Base-by-base conservation (phyloP, 75 land plant species). In the Cunninghamia lanceolata region DNA sequence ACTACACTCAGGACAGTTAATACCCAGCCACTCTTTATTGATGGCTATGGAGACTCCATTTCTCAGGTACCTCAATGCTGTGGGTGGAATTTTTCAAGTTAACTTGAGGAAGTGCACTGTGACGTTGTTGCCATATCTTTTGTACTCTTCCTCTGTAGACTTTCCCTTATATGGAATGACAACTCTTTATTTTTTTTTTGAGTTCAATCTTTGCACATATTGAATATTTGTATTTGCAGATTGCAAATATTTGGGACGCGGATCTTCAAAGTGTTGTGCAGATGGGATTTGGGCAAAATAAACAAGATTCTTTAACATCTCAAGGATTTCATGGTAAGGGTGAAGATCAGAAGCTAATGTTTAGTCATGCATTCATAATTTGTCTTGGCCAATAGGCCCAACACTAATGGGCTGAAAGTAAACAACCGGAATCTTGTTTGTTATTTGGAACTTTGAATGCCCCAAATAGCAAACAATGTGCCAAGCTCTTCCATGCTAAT, bases 231-330 rank as follows among this genome's bases (percentile, higher is more conserved):
- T 42, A 5, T 87, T 82, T 91, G 47, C 90, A 95, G 97, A 59
- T 88, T 85, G n/a, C n/a, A n/a, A n/a, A n/a, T n/a, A n/a, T n/a
- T n/a, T n/a, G n/a, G n/a, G n/a, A n/a, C n/a, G n/a, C n/a, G n/a
- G n/a, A n/a, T n/a, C n/a, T n/a, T n/a, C n/a, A n/a, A n/a, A n/a
- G n/a, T 71, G 82, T 94, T 54, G 95, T 93, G 52, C 94, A 95
- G 56, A 95, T 94, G 97, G 92, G 94, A 59, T 90, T 87, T 73
- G 89, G 85, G 46, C 95, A 89, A 84, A 89, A 84, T 75, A 87
- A 89, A 70, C 84, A 86, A 42, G 86, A 63, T 82, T 73, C 21
- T 86, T 86, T 86, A 45, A 78, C 85, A 21, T 90, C 89, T n/a
- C n/a, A n/a, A n/a, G n/a, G n/a, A n/a, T n/a, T n/a, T n/a, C n/a